phyloP scores from a whole-genome alignment of 208 protist genomes.

The Acanthamoeba sp. region DNA sequence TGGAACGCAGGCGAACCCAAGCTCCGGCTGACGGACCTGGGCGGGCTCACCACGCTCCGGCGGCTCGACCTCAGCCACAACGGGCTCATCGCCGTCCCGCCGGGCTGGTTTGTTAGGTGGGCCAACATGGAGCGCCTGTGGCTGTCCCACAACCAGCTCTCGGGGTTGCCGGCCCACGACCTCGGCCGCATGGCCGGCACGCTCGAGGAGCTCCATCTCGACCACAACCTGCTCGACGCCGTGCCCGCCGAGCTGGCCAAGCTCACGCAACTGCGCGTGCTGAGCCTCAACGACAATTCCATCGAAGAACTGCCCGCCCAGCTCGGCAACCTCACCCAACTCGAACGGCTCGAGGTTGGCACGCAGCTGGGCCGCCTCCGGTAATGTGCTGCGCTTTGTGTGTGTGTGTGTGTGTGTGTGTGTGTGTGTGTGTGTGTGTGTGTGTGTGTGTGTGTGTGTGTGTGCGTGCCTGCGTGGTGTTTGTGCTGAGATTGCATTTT shows the following conservation, averaged over 20 bases:
- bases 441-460: no score
- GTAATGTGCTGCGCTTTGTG: background rate
- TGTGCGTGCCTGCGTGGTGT: no score
- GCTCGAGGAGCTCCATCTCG: conserved; percentile 38
- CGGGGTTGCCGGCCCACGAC: background rate
- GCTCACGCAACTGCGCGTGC: background rate
- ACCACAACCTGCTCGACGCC: background rate
- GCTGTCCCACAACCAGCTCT: background rate
- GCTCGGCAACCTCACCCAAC: background rate
- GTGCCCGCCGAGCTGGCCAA: conserved; percentile 15
- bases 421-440: no score
- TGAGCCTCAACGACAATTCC: background rate
- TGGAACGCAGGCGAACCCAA: no score
- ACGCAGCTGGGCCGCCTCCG: background rate
- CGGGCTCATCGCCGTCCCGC: background rate
- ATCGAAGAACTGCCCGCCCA: conserved; percentile 28
- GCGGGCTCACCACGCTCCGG: background rate
- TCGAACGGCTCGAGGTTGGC: background rate
- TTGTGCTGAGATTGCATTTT: no score
- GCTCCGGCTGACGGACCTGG: background rate
- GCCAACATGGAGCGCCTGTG: background rate
- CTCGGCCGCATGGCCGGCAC: background rate
- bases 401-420: no score
- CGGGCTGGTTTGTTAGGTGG: background rate
- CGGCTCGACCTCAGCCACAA: no score